These are phyloP conservation scores for Parietaria judaica DNA, from an alignment of 306 rosid species.

Conservation along the genomic window DNA sequence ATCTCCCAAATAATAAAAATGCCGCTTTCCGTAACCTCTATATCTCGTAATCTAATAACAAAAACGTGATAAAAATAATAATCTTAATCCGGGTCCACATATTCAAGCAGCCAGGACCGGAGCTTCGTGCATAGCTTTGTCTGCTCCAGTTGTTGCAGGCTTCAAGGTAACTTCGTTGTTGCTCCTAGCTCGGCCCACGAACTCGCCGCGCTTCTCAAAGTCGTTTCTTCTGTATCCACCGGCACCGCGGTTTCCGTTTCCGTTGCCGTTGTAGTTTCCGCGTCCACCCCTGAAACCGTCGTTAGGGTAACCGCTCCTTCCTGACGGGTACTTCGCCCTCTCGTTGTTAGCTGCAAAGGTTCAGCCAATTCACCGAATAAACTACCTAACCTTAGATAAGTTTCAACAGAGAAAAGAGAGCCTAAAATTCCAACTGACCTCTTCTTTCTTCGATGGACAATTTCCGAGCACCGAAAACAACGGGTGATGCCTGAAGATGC, in stretches of 20 bases:
- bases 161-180: constrained; percentile 35
- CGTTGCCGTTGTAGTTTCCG: constrained; percentile 32
- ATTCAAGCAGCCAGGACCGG: constrained; percentile 29
- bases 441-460: constrained; percentile 71
- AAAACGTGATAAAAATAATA: not conserved
- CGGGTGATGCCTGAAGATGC: constrained; percentile 47
- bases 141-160: constrained; percentile 39
- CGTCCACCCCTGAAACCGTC: constrained; percentile 60
- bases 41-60: not conserved
- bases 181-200: constrained; percentile 37
- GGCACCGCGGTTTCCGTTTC: constrained; percentile 15
- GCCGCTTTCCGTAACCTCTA: not conserved
- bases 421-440: constrained; percentile 32
- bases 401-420: not conserved
- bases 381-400: no score
- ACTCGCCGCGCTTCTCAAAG: constrained; percentile 45
- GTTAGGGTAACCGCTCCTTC: constrained; percentile 53
- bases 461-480: constrained; percentile 29
- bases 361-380: not conserved
- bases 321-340: constrained; percentile 42
- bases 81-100: not conserved
- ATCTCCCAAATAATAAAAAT: not conserved
- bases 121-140: constrained; percentile 31
- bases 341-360: constrained; percentile 56
- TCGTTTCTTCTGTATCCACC: constrained; percentile 49